A percentile compares a stretch with the other conserved stretches of the same genome.
These are phyloP conservation scores for Vigna trinervia DNA, from an alignment of 306 rosid genomes.

Conservation along the genomic window DNA sequence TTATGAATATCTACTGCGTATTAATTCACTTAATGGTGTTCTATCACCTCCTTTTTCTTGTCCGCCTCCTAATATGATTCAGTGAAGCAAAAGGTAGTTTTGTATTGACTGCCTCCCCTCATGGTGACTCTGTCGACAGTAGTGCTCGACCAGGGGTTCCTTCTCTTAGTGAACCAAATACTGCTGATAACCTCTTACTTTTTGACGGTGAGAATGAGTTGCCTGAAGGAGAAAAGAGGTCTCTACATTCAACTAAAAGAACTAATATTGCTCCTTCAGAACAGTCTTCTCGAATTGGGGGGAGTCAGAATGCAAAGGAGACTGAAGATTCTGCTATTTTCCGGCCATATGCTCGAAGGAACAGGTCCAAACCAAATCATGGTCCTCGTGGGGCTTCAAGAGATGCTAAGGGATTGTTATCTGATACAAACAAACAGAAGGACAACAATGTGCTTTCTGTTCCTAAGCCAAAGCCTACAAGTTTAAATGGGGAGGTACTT, in stretches of 20 bases:
- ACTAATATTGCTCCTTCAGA: constrained; percentile 71
- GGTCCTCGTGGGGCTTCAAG: constrained; percentile 73
- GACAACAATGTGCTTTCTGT: constrained; percentile 61
- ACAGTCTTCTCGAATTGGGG: constrained; percentile 89
- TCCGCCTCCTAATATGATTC: constrained; percentile 41
- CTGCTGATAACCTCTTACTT: constrained; percentile 93
- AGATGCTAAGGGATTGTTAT: constrained; percentile 62
- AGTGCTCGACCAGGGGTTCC: constrained; percentile 91
- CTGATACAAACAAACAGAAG: constrained; percentile 66
- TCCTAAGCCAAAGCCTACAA: constrained; percentile 69
- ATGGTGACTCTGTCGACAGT: constrained; percentile 98
- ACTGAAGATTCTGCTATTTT: constrained; percentile 90
- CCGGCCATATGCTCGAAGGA: constrained; percentile 96
- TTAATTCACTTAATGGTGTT: constrained; percentile 14
- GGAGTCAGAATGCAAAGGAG: constrained; percentile 85
- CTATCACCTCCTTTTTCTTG: constrained; percentile 31
- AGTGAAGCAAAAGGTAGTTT: constrained; percentile 99
- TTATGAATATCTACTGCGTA: constrained; percentile 36
- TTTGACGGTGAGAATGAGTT: constrained; percentile 81
- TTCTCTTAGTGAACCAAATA: constrained; percentile 82
- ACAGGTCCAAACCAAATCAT: constrained; percentile 86
- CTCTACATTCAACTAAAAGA: constrained; percentile 67
- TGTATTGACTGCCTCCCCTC: constrained; percentile 97
- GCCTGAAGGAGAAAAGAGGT: constrained; percentile 70
- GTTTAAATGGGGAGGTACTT: constrained; percentile 66